A percentile compares a stretch with the other conserved stretches of the same genome.
Conservation (phyloP, 2,329 filamentous ascomycete species). For the Beauveria varroae region DNA sequence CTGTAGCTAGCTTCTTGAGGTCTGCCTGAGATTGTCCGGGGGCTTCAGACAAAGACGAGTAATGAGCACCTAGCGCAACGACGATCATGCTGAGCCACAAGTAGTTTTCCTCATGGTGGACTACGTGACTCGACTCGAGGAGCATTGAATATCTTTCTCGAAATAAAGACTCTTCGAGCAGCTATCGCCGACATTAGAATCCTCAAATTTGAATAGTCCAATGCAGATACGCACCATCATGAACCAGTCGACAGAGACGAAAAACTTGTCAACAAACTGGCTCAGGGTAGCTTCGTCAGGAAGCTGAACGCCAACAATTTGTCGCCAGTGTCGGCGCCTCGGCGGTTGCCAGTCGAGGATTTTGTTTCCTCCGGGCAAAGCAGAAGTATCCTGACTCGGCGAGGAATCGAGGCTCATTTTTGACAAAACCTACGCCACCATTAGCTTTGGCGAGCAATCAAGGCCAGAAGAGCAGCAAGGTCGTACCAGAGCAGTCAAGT, state of each 20-base stretch:
- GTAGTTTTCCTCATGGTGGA: slow-evolving; percentile 9
- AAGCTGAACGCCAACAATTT: slow-evolving; percentile 6
- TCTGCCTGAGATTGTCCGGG: background rate
- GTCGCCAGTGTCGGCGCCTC: slow-evolving; percentile 2
- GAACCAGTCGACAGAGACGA: slow-evolving; percentile 12
- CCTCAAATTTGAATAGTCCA: too few relatives aligned
- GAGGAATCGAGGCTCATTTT: slow-evolving; percentile 6
- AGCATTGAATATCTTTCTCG: background rate
- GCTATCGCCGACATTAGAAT: background rate
- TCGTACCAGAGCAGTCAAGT: slow-evolving; percentile 5
- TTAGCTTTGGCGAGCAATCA: background rate
- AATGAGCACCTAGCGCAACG: slow-evolving; percentile 8
- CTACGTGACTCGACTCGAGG: background rate
- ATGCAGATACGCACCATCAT: slow-evolving; percentile 8
- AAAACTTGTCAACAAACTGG: slow-evolving; percentile 7
- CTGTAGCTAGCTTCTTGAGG: background rate
- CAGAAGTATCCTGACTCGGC: slow-evolving; percentile 7
- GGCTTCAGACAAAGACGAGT: background rate
- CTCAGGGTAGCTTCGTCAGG: slow-evolving; percentile 1
- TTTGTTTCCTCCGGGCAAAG: slow-evolving; percentile 11
- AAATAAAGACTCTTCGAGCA: slow-evolving; percentile 9
- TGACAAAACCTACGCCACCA: background rate
- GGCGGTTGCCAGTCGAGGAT: background rate
- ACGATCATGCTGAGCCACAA: slow-evolving; percentile 8
- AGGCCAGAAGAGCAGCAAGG: background rate